These are phyloP conservation scores for Pleurotus tuoliensis DNA, from an alignment of 768 basidiomycete genomes.

Conservation along the genomic window DNA sequence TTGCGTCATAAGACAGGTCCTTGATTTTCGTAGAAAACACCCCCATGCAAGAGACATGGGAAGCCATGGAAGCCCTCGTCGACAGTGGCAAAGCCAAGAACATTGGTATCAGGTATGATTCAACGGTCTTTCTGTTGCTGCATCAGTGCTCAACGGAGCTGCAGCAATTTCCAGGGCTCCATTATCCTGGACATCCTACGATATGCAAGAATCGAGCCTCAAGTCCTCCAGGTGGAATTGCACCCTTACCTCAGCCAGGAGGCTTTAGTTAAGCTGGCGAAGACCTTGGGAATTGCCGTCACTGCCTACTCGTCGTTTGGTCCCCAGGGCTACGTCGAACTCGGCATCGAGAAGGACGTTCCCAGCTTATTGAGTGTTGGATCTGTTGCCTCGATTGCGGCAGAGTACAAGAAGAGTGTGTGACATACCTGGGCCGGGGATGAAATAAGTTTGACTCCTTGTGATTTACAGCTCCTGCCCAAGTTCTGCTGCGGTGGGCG, in stretches of 20 bases:
- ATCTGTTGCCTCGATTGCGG: constrained; percentile 39
- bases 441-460: too few species aligned
- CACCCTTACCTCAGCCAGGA: constrained; percentile 71
- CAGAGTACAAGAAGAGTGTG: constrained; percentile 51
- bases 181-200: constrained; percentile 73
- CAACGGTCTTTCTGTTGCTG: not conserved
- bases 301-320: constrained; percentile 62
- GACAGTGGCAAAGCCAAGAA: constrained; percentile 69
- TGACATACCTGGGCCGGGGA: not conserved
- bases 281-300: constrained; percentile 53
- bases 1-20: not conserved
- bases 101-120: constrained; percentile 66
- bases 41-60: constrained; percentile 81
- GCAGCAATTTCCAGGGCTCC: constrained; percentile 70
- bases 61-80: constrained; percentile 74
- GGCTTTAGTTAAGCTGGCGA: constrained; percentile 51
- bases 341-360: constrained; percentile 51
- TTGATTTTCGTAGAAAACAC: constrained; percentile 39
- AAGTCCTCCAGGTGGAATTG: constrained; percentile 64
- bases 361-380: constrained; percentile 53
- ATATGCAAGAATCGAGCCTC: constrained; percentile 73
- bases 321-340: constrained; percentile 53
- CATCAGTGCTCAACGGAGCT: constrained; percentile 2
- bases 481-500: constrained; percentile 66
- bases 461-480: constrained; percentile 41